These are phyloP conservation scores for Trapa bicornis DNA, from an alignment of 345 rosid genomes.

Conservation along the genomic window DNA sequence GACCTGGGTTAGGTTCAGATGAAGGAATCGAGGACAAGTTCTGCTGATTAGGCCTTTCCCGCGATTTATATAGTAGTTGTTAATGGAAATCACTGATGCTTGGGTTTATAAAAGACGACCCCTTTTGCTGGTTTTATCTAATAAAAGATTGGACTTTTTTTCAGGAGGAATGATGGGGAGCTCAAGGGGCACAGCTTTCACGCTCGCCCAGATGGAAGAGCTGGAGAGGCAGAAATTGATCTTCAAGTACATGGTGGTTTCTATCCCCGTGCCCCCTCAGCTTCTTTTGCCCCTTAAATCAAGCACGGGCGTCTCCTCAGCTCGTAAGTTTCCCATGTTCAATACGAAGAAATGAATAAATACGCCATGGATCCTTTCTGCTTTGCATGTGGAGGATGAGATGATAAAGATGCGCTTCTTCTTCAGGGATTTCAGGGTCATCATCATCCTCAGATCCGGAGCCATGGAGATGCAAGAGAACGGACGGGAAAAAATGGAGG, in stretches of 20 bases:
- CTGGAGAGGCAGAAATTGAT: constrained; percentile 46
- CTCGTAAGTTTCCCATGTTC: constrained; percentile 9
- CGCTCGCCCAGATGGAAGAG: constrained; percentile 50
- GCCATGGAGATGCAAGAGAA: constrained; percentile 71
- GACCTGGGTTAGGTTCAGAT: not conserved
- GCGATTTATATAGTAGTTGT: not conserved
- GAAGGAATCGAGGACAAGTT: not conserved
- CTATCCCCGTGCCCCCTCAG: constrained; percentile 45
- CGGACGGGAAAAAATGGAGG: constrained; percentile 79
- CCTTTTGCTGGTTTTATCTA: not conserved
- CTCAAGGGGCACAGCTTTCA: constrained; percentile 25
- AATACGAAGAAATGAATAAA: constrained; percentile 12
- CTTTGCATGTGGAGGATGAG: not conserved
- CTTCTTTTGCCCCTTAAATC: constrained; percentile 28
- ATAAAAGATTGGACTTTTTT: not conserved
- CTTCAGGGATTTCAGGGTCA: constrained; percentile 3
- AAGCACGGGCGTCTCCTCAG: constrained; percentile 17
- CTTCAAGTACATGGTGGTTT: constrained; percentile 41
- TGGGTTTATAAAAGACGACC: not conserved
- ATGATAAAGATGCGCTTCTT: constrained; percentile 13
- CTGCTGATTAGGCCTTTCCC: not conserved
- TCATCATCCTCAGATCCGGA: constrained; percentile 28
- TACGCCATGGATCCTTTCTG: not conserved
- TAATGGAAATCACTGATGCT: not conserved
- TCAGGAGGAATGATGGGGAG: constrained; percentile 39